Evolutionary conservation across 179 eudicot genomes (phyloP), one percentile per base, ranked within the genome.

Genomic region (Beta macrorhiza): DNA sequence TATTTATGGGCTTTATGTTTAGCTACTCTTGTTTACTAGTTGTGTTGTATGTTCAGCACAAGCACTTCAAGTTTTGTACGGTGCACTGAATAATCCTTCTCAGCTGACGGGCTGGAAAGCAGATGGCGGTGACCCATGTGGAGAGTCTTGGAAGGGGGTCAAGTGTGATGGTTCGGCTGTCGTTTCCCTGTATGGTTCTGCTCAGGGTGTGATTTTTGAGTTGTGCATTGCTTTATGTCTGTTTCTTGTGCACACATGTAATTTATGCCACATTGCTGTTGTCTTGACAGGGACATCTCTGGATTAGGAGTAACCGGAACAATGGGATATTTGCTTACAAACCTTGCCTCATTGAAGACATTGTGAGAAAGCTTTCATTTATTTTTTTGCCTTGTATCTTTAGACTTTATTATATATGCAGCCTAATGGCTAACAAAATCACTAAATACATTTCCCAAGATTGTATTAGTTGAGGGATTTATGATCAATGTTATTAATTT

Each of bases 111-210:
- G 90, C 70, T 96, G 99, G 99, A 92, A 87, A 81, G 76, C 92
- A 1, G 87, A 79, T 85, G 93, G 90, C 58, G 97, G 97, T 56
- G 99, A 96, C 84, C 99, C 99, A 4, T 96, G 99, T 89, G 95
- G 88, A 74, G 93, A 94, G 86, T 91, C 97, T 68, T 96, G 99
- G 99, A 90, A 83, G 83, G 99, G 99, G 76, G 85, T 96, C 67
- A 84, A 83, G 62, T 96, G 99, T 82, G 90, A 92, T 65, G 97
- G 95, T 72, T 90, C 98, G 52, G 90, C 98, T 69, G 98, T 96
- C 70, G 93, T 91, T 85, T 90, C 98, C 71, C 72, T 96, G 99
- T 96, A 86, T 82, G 97, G 58, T 5, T 75, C 19, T 51, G 52
- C 52, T 57, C 58, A 57, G 12, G 56, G 51, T 59, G 65, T 32